Base-by-base conservation (phyloP, 164 flowering plant species). In the Sedum album region DNA sequence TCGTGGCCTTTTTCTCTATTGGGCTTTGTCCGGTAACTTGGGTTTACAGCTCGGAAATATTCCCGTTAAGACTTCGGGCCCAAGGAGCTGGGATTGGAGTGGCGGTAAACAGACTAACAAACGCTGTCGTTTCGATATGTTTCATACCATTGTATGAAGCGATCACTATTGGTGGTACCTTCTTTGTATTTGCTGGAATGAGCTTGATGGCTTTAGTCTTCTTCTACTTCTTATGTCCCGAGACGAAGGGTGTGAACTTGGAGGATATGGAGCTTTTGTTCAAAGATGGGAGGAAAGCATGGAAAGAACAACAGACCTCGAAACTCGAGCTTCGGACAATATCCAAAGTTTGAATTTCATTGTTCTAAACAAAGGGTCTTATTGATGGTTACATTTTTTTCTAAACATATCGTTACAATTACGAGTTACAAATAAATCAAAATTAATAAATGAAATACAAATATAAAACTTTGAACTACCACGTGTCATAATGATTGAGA, bases 251-350 rank as follows among this genome's bases (percentile, higher is more conserved):
- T 7, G 74, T 30, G 70, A 21, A 78, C 0, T 62, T 82, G 73
- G 87, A 84, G 68, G 85, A 82, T 35, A 79, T 81, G 75, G 83
- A 84, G 69, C 15, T 30, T 61, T 48, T 81, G 2, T 84, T 84
- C 51, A 75, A 65, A 42, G 71, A 11, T 20, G 57, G 66, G 6
- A 31, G 65, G 15, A 38, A 44, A 17, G 53, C 53, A 15, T 48
- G 53, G 53, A 48, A 48, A 17, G 53, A 48, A 20, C 53, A 20
- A 15, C 20, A 48, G n/a, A 11, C 20, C 5, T 13, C 23, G 5
- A 48, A 48, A 20, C 53, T 11, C 53, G 53, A 48, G 53, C 53
- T 48, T 1, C 53, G 17, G 5, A 11, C 53, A 11, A 48, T 48
- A 6, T 13, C 5, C 21, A 48, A 48, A 20, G 53, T 20, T 17